Conservation (phyloP, 2,329 filamentous ascomycete genomes). For the Massarina eburnea region DNA sequence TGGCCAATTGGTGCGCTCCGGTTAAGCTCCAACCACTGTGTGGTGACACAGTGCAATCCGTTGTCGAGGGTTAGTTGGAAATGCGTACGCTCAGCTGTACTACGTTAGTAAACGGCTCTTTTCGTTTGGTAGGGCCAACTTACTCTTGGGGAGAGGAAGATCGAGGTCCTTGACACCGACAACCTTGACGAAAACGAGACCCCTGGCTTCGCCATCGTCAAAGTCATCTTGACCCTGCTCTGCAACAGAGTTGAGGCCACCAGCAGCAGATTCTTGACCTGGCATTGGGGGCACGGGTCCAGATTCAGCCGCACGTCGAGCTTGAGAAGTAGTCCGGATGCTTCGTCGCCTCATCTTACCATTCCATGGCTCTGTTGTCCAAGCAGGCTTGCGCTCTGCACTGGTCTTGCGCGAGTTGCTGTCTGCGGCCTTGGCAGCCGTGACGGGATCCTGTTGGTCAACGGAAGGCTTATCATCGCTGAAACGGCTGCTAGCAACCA, state of each 20-base stretch:
- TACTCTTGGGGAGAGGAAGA: conserved; percentile 85
- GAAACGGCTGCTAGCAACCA: conserved; percentile 76
- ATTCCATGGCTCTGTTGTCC: conserved; percentile 98
- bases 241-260: conserved; percentile 62
- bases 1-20: conserved; percentile 93
- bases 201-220: conserved; percentile 82
- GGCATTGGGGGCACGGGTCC: conserved; percentile 81
- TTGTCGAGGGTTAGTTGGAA: conserved; percentile 98
- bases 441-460: conserved; percentile 40
- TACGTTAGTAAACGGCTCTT: conserved; percentile 14
- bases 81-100: conserved; percentile 79
- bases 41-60: conserved; percentile 95
- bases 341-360: conserved; percentile 71
- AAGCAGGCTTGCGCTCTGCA: conserved; percentile 70
- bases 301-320: conserved; percentile 60
- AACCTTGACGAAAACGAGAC: conserved; percentile 96
- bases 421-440: conserved; percentile 58
- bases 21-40: conserved; percentile 89
- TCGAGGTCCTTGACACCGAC: conserved; percentile 96
- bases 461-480: conserved; percentile 63
- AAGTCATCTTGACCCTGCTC: conserved; percentile 69
- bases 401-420: conserved; percentile 77
- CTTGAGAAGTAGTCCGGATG: conserved; percentile 59
- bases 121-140: conserved; percentile 38
- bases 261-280: conserved; percentile 80